Evolutionary conservation across 2,329 filamentous ascomycete species (phyloP).

Genomic region (Cytospora chrysosperma): DNA sequence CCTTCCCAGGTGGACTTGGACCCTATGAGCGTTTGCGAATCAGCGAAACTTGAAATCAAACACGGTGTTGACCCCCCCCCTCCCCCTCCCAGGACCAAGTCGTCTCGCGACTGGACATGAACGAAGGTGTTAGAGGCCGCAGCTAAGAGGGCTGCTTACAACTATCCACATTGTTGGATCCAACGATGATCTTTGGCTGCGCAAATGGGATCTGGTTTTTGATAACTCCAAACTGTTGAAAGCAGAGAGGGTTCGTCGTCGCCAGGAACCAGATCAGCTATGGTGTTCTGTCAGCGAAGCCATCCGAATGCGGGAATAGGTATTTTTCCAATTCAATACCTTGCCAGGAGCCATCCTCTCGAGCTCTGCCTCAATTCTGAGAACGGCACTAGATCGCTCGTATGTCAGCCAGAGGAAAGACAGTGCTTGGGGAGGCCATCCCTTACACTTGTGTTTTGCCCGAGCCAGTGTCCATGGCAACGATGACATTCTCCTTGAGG

Average conservation of each 20-base stretch:
- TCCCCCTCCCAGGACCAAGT: neutral
- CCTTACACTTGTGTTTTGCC: conserved; percentile 76
- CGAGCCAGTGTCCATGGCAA: conserved; percentile 77
- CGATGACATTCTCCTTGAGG: conserved; percentile 67
- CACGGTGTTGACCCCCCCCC: no score
- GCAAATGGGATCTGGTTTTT: conserved; percentile 57
- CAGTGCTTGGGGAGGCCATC: neutral
- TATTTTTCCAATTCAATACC: conserved; percentile 39
- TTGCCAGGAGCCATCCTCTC: conserved; percentile 53
- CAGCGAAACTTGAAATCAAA: neutral
- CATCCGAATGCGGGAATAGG: neutral
- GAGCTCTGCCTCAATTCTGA: conserved; percentile 66
- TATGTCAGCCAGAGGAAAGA: neutral
- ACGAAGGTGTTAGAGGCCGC: neutral
- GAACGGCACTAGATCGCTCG: conserved; percentile 52
- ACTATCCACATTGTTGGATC: conserved; percentile 66
- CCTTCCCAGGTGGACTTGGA: conserved; percentile 67
- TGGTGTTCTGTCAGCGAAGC: conserved; percentile 20
- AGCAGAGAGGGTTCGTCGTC: conserved; percentile 65
- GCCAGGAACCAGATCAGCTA: conserved; percentile 72
- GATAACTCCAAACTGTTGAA: conserved; percentile 65
- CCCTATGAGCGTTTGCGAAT: neutral
- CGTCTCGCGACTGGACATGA: neutral
- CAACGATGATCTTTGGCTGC: conserved; percentile 62
- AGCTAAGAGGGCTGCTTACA: conserved; percentile 49